Evolutionary conservation across 179 eudicot species (phyloP), one percentile per base, ranked within the genome.

Genomic region (Vitellaria paradoxa): DNA sequence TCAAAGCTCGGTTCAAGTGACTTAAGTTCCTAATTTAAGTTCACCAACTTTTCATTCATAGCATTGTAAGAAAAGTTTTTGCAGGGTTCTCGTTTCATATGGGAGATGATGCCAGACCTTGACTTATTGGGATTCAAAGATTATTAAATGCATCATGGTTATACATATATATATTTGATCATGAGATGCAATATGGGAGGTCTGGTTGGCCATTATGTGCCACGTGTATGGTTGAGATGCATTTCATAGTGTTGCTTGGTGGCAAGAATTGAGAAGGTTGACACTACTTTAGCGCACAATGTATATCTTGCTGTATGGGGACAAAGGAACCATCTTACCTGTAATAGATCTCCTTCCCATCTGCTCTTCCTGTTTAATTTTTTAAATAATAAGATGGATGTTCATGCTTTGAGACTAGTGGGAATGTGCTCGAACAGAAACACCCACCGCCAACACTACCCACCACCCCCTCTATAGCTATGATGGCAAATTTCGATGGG

Each of bases 371-470:
- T n/a, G 26, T 1, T 74, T 50, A 50, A 50, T 50, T 50, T 2
- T 2, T 7, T 50, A 50, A 2, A 4, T 6, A 50, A 72, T 30
- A 24, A 30, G 26, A 56, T 5, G 18, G 21, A 5, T 75, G 61
- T 50, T 47, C 71, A 24, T 76, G 23, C 18, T 70, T 62, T 63
- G 56, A 64, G 62, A 30, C 49, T 71, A 72, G 83, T 70, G 80
- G 79, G 56, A 53, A 80, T 77, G 57, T 83, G 73, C 81, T 56
- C 57, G 21, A 80, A 83, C 65, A 83, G 83, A 3, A 40, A 57
- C 73, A 53, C 69, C 85, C 85, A 83, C 66, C 79, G 73, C 47
- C n/a, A n/a, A n/a, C n/a, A n/a, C n/a, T n/a, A n/a, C n/a, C n/a
- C n/a, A n/a, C n/a, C n/a, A n/a, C n/a, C 37, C 37, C 2, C 37